Conservation (phyloP, 2,329 filamentous ascomycete species). For the Aphanoascus verrucosus region DNA sequence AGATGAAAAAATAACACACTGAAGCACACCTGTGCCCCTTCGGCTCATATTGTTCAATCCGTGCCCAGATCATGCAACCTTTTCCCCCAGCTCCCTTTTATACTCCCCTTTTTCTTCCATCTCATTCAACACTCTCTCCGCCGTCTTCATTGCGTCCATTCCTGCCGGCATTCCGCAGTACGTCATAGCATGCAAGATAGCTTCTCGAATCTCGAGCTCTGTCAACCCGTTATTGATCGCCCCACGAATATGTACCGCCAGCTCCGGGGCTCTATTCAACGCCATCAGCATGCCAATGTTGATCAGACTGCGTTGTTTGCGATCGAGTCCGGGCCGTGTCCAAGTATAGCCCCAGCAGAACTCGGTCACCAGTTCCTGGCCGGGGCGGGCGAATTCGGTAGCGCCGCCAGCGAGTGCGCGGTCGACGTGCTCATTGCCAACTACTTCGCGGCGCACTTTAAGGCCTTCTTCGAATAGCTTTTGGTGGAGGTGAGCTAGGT, state of each 20-base stretch:
- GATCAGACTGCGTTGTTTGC: slow-evolving; percentile 51
- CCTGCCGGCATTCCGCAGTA: slow-evolving; percentile 48
- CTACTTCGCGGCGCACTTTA: slow-evolving; percentile 49
- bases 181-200: slow-evolving; percentile 40
- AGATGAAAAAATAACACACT: too few species aligned
- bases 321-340: slow-evolving; percentile 51
- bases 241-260: slow-evolving; percentile 52
- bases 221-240: slow-evolving; percentile 53
- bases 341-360: slow-evolving; percentile 55
- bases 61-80: slow-evolving; percentile 1
- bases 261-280: slow-evolving; percentile 48
- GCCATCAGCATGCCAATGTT: slow-evolving; percentile 57
- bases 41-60: too few species aligned
- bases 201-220: slow-evolving; percentile 53
- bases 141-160: slow-evolving; percentile 45
- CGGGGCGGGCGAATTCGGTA: slow-evolving; percentile 49
- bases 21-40: too few species aligned
- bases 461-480: slow-evolving; percentile 52
- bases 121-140: slow-evolving; percentile 42
- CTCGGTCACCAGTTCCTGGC: slow-evolving; percentile 54
- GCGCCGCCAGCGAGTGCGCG: slow-evolving; percentile 45
- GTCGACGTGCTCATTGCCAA: slow-evolving; percentile 53
- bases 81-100: slow-evolving; percentile 16
- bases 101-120: slow-evolving; percentile 39
- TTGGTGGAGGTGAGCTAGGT: slow-evolving; percentile 39